These are phyloP conservation scores for Pleodorina starrii DNA, from an alignment of 139 green algal genomes.

Conservation along the genomic window DNA sequence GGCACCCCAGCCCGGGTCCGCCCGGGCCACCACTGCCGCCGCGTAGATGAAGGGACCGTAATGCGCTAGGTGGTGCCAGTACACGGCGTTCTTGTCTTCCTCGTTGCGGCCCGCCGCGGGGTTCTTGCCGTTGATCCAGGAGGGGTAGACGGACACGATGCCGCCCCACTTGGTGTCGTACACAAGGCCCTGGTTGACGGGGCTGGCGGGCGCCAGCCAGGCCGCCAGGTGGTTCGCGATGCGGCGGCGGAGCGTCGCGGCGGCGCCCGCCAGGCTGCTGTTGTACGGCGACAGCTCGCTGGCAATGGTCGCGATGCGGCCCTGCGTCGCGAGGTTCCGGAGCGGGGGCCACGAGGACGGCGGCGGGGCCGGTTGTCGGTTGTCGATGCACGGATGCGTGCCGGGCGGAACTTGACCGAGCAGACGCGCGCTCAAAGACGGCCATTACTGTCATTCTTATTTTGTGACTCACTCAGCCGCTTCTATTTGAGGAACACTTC, in stretches of 20 bases:
- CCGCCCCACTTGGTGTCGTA: constrained; percentile 53
- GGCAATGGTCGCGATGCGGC: not conserved
- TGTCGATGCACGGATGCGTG: no score
- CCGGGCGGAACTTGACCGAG: no score
- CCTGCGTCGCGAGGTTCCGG: not conserved
- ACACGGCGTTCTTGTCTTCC: constrained; percentile 57
- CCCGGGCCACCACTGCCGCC: constrained; percentile 46
- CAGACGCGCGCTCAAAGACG: no score
- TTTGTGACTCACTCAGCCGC: no score
- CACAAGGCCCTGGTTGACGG: not conserved
- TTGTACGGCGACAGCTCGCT: constrained; percentile 1
- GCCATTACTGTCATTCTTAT: no score
- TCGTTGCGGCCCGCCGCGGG: not conserved
- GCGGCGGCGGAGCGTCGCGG: not conserved
- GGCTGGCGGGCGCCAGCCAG: not conserved
- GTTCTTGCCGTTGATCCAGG: not conserved
- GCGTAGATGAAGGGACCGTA: constrained; percentile 71
- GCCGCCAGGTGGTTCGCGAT: not conserved
- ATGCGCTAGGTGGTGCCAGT: constrained; percentile 69
- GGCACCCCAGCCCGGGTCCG: constrained; percentile 43
- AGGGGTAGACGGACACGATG: constrained; percentile 2
- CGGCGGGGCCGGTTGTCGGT: no score
- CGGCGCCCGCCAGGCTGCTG: not conserved
- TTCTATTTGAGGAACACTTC: no score
- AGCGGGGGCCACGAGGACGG: no score